Conservation (phyloP, 2,329 filamentous ascomycete genomes). For the Phoma herbarum region DNA sequence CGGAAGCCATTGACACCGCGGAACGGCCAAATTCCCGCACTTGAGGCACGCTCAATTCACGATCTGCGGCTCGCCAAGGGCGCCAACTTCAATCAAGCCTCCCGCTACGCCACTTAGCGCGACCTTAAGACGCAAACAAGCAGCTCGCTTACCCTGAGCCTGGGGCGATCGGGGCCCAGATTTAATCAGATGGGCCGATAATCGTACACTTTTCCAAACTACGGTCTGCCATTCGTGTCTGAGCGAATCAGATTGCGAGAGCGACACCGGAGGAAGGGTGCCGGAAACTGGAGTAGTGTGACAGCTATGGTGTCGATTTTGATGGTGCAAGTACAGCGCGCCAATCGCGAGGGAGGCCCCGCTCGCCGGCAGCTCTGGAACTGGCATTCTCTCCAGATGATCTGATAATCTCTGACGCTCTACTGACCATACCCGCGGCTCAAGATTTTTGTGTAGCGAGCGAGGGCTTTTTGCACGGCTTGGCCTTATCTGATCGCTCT, state of each 20-base stretch:
- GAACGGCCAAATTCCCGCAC: conserved; percentile 11
- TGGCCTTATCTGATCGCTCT: conserved; percentile 36
- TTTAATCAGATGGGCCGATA: conserved; percentile 45
- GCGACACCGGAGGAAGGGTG: background rate
- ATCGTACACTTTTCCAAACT: conserved; percentile 20
- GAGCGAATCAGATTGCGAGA: conserved; percentile 10
- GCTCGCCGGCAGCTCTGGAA: conserved; percentile 16
- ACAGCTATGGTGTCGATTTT: conserved; percentile 7
- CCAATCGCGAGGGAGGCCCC: conserved; percentile 22
- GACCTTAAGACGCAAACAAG: conserved; percentile 20
- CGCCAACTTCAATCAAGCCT: conserved; percentile 36
- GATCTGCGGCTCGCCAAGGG: conserved; percentile 30
- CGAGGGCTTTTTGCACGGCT: conserved; percentile 9
- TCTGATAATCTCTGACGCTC: conserved; percentile 33
- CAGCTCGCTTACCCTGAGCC: conserved; percentile 28
- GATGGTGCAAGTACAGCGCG: background rate
- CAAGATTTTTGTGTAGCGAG: conserved; percentile 16
- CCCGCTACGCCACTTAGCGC: conserved; percentile 24
- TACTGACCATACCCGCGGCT: conserved; percentile 4
- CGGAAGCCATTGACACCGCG: conserved; percentile 6
- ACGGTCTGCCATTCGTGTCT: conserved; percentile 3
- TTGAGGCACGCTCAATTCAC: conserved; percentile 9
- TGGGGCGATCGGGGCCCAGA: conserved; percentile 33
- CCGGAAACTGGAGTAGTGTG: background rate
- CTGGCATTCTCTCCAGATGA: conserved; percentile 24